Conservation (phyloP, 75 land plant species). For the Selaginella moellendorffii region DNA sequence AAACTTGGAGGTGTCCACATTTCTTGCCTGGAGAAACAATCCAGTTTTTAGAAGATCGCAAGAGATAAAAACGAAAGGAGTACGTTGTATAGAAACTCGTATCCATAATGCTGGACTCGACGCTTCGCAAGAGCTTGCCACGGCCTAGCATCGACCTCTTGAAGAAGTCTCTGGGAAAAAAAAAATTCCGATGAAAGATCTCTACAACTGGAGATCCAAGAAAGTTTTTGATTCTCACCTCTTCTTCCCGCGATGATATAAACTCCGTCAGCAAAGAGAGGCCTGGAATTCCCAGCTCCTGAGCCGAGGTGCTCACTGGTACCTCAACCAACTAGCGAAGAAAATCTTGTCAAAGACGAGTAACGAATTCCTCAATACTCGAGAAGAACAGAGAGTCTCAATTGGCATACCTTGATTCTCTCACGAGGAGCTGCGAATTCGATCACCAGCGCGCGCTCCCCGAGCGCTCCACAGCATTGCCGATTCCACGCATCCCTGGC, state of each 20-base stretch:
- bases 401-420: not conserved
- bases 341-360: slow-evolving; percentile 4
- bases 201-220: not conserved
- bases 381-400: not conserved
- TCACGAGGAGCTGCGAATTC: slow-evolving; percentile 39
- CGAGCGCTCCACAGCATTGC: slow-evolving; percentile 36
- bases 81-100: slow-evolving; percentile 88
- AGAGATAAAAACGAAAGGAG: not conserved
- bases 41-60: not conserved
- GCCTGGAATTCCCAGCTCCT: slow-evolving; percentile 75
- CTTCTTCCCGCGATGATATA: slow-evolving; percentile 46
- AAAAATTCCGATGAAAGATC: not conserved
- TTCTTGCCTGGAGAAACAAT: slow-evolving; percentile 55
- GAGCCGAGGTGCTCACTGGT: slow-evolving; percentile 34
- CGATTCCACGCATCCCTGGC: slow-evolving; percentile 46
- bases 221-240: slow-evolving; percentile 22
- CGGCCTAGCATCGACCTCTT: slow-evolving; percentile 65
- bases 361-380: not conserved
- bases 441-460: slow-evolving; percentile 46
- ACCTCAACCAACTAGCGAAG: slow-evolving; percentile 2
- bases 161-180: slow-evolving; percentile 51
- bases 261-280: slow-evolving; percentile 55
- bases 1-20: slow-evolving; percentile 45
- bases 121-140: slow-evolving; percentile 83
- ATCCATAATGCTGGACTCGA: slow-evolving; percentile 98